These are phyloP conservation scores for Backusella mclennaniae DNA, from an alignment of 192 early-diverging fungal genomes.

Conservation along the genomic window DNA sequence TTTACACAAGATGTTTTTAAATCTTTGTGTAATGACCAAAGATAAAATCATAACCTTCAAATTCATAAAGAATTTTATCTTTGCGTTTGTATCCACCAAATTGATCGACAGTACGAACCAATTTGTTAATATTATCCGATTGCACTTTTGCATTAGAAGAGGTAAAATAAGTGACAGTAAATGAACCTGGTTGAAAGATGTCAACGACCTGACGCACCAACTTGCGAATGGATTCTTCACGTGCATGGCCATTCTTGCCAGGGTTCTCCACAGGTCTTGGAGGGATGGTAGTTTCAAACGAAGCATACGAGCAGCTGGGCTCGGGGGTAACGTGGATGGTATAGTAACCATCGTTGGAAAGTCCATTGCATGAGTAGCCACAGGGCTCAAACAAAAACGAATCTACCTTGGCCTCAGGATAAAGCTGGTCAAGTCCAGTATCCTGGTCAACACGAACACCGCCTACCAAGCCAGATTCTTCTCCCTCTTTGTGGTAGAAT, in stretches of 20 bases:
- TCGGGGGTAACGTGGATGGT: conserved; percentile 99
- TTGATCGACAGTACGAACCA: conserved; percentile 47
- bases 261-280: conserved; percentile 34
- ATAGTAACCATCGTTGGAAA: conserved; percentile 82
- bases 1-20: not conserved
- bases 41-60: conserved; percentile 75
- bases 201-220: conserved; percentile 75
- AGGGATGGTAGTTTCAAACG: conserved; percentile 91
- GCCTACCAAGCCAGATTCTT: conserved; percentile 81
- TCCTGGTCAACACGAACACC: conserved; percentile 63
- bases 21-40: conserved; percentile 65
- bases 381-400: conserved; percentile 94
- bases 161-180: conserved; percentile 79
- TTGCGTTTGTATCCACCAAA: conserved; percentile 62
- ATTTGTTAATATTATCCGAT: conserved; percentile 18
- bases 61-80: conserved; percentile 77
- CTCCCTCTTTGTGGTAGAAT: conserved; percentile 69
- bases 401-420: conserved; percentile 80
- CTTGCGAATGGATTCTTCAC: conserved; percentile 34
- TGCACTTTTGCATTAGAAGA: conserved; percentile 38
- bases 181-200: conserved; percentile 80
- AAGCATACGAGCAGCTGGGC: conserved; percentile 94
- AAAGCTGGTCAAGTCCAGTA: conserved; percentile 80
- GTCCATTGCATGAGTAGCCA: conserved; percentile 93
- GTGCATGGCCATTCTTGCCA: conserved; percentile 1